Conservation (phyloP, 2,329 filamentous ascomycete genomes). For the Aspergillus sp. region DNA sequence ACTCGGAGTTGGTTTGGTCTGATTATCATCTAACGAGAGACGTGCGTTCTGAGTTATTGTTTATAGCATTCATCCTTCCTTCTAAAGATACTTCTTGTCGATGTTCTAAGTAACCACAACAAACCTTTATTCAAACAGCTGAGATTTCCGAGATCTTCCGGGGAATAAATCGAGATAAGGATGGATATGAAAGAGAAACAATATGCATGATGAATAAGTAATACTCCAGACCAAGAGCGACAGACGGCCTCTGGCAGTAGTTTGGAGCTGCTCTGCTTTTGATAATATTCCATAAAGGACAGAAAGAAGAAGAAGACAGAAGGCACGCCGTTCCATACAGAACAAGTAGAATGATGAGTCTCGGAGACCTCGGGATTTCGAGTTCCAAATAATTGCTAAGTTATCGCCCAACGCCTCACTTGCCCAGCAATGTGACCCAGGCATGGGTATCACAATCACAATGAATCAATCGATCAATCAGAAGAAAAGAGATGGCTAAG, state of each 20-base stretch:
- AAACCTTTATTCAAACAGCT: background rate
- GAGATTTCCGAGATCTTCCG: background rate
- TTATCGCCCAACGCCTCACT: conserved; percentile 19
- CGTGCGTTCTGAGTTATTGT: no score
- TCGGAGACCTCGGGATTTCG: background rate
- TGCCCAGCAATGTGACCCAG: conserved; percentile 25
- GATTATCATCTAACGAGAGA: no score
- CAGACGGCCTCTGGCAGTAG: no score
- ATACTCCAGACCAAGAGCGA: background rate
- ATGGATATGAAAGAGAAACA: no score
- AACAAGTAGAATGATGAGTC: background rate
- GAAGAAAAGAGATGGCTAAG: conserved; percentile 5
- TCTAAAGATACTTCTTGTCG: no score
- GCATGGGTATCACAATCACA: conserved; percentile 25
- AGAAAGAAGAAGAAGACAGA: background rate
- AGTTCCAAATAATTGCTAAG: conserved; percentile 1
- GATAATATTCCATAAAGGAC: background rate
- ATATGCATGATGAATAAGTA: background rate
- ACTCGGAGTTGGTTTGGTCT: no score
- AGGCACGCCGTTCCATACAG: background rate
- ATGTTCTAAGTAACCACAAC: background rate
- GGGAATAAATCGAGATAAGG: no score
- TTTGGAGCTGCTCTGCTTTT: background rate
- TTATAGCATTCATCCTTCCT: no score
- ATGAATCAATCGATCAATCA: conserved; percentile 11